phyloP scores from a whole-genome alignment of 768 basidiomycete species.

The Heimioporus sp. region DNA sequence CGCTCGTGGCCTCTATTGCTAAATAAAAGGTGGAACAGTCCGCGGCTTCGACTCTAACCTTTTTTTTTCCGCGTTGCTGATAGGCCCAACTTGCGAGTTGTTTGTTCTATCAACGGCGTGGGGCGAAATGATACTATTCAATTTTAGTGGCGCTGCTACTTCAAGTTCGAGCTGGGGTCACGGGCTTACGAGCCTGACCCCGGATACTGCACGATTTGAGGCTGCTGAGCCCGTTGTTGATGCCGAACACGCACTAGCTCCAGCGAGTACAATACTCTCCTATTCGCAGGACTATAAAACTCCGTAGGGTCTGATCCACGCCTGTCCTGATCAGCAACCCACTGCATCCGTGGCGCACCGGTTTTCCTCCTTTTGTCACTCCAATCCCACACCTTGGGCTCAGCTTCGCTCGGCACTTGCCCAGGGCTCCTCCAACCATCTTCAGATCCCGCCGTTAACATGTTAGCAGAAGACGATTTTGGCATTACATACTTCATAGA shows the following conservation, averaged over 20 bases:
- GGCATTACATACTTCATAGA: constrained; percentile 82
- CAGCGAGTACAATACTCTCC: background rate
- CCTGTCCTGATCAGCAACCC: background rate
- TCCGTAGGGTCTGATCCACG: background rate
- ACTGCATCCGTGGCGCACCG: background rate
- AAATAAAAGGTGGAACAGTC: too few relatives aligned
- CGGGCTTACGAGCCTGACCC: constrained; percentile 11
- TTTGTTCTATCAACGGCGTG: too few relatives aligned
- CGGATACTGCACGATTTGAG: constrained; percentile 14
- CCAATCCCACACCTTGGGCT: constrained; percentile 1
- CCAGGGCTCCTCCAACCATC: constrained; percentile 7
- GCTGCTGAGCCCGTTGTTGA: background rate
- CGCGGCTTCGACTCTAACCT: too few relatives aligned
- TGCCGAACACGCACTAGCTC: constrained; percentile 4
- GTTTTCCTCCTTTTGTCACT: constrained; percentile 3
- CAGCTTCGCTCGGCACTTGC: constrained; percentile 1
- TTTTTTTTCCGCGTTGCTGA: too few relatives aligned
- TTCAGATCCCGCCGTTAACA: constrained; percentile 14
- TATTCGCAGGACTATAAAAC: background rate
- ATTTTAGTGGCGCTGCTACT: too few relatives aligned
- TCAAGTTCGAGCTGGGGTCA: background rate
- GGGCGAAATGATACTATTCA: too few relatives aligned
- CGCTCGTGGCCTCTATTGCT: too few relatives aligned
- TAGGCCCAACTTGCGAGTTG: too few relatives aligned
- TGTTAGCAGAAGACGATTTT: constrained; percentile 55